A percentile compares a stretch with the other conserved stretches of the same genome.
phyloP scores from a whole-genome alignment of 1,284 basidiomycete genomes.

The Trichosporon ovoides region DNA sequence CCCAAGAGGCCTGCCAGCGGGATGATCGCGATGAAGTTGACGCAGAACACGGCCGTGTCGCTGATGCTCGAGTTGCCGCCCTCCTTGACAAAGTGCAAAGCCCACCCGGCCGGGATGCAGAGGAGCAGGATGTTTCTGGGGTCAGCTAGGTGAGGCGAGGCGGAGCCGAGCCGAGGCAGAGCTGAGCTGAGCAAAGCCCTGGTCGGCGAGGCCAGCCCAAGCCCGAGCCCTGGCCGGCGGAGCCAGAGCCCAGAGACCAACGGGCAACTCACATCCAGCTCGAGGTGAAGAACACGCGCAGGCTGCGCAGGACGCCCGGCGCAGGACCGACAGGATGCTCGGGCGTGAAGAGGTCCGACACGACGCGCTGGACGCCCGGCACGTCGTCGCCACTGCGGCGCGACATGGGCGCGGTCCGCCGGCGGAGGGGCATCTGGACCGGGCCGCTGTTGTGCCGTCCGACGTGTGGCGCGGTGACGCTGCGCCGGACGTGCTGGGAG shows the following conservation, averaged over 20 bases:
- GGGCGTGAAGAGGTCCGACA: constrained; percentile 45
- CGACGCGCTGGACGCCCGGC: constrained; percentile 29
- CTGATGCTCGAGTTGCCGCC: constrained; percentile 40
- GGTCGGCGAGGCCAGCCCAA: too few species aligned
- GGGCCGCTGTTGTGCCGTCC: background rate
- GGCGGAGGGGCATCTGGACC: background rate
- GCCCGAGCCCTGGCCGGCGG: too few species aligned
- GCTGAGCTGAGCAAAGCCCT: too few species aligned
- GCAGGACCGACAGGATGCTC: constrained; percentile 44
- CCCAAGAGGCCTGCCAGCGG: constrained; percentile 66
- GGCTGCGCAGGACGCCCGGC: constrained; percentile 41
- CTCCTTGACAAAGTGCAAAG: constrained; percentile 46
- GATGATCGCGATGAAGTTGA: constrained; percentile 49
- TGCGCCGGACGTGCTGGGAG: too few species aligned
- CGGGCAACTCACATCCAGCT: constrained; percentile 50
- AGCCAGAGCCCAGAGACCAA: too few species aligned
- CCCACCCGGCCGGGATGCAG: constrained; percentile 51
- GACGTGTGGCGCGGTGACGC: too few species aligned
- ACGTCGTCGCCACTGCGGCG: background rate
- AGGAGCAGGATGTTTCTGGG: constrained; percentile 49
- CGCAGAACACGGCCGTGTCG: constrained; percentile 44
- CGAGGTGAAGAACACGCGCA: constrained; percentile 42
- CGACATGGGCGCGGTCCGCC: background rate
- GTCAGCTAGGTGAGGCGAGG: constrained; percentile 9
- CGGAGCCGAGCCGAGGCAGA: too few species aligned